phyloP scores from a whole-genome alignment of 495 filamentous ascomycete genomes.

The Daldinia caldariorum region DNA sequence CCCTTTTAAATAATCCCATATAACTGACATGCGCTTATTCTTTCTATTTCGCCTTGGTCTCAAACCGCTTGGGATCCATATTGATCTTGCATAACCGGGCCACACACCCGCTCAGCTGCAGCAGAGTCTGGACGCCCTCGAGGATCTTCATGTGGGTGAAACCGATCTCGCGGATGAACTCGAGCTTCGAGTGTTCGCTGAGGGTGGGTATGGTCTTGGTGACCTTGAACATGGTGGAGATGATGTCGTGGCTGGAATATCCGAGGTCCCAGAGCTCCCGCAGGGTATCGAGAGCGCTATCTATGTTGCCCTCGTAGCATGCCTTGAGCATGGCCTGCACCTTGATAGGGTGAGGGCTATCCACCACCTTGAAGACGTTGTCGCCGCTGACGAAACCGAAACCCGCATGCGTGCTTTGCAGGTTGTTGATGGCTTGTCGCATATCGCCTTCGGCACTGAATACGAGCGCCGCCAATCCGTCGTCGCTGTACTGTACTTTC shows the following conservation, averaged over 20 bases:
- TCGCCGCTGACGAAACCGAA: constrained; percentile 97
- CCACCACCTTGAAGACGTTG: constrained; percentile 98
- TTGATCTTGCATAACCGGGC: constrained; percentile 91
- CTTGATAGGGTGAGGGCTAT: constrained; percentile 96
- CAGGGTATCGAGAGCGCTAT: constrained; percentile 83
- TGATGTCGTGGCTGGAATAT: constrained; percentile 96
- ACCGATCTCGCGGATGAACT: constrained; percentile 97
- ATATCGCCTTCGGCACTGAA: constrained; percentile 99
- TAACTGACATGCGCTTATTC: constrained; percentile 8
- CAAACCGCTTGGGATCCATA: constrained; percentile 91
- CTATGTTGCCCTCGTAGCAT: constrained; percentile 90
- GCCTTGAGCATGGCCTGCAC: constrained; percentile 98
- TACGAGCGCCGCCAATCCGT: constrained; percentile 92
- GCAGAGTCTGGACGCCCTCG: constrained; percentile 92
- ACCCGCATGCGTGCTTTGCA: constrained; percentile 94
- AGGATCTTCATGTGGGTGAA: constrained; percentile 99
- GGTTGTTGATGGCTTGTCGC: constrained; percentile 98
- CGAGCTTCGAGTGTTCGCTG: constrained; percentile 91
- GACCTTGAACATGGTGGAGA: constrained; percentile 98
- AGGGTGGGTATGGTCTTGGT: constrained; percentile 92
- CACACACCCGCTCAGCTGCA: constrained; percentile 92
- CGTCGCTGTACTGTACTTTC: constrained; percentile 85
- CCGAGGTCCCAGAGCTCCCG: constrained; percentile 94
- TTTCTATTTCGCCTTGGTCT: constrained; percentile 54
- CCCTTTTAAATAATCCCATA: neutral